phyloP scores from a whole-genome alignment of 495 filamentous ascomycete genomes.

The Neurospora africana region DNA sequence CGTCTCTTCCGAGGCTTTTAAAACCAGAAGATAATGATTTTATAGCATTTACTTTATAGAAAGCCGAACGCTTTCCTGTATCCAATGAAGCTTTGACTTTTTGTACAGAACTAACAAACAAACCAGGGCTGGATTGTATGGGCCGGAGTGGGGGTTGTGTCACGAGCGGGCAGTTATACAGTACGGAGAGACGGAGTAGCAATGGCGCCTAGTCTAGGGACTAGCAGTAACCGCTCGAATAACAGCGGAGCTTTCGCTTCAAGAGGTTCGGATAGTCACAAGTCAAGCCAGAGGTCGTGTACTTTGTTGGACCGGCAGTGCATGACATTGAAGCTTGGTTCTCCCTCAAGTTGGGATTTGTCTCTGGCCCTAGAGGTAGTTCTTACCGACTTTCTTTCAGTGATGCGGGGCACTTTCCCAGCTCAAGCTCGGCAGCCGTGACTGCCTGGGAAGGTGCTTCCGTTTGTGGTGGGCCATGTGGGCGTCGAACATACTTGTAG shows the following conservation, averaged over 20 bases:
- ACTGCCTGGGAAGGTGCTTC: not conserved
- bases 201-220: not conserved
- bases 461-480: not conserved
- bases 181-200: not conserved
- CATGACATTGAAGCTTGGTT: not conserved
- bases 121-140: not conserved
- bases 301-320: not conserved
- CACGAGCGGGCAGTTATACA: not conserved
- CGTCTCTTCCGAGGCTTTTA: no score
- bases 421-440: not conserved
- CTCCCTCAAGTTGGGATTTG: not conserved
- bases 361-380: not conserved
- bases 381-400: not conserved
- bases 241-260: not conserved
- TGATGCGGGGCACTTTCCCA: not conserved
- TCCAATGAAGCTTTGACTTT: no score
- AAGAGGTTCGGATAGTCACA: not conserved
- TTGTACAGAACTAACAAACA: no score
- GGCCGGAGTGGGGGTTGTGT: not conserved
- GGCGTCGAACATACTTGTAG: not conserved
- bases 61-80: not conserved
- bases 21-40: no score
- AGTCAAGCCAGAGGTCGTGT: not conserved
- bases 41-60: no score
- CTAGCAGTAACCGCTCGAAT: not conserved